Conservation (phyloP, 2,329 filamentous ascomycete species). For the Colletotrichum orchidophilum region DNA sequence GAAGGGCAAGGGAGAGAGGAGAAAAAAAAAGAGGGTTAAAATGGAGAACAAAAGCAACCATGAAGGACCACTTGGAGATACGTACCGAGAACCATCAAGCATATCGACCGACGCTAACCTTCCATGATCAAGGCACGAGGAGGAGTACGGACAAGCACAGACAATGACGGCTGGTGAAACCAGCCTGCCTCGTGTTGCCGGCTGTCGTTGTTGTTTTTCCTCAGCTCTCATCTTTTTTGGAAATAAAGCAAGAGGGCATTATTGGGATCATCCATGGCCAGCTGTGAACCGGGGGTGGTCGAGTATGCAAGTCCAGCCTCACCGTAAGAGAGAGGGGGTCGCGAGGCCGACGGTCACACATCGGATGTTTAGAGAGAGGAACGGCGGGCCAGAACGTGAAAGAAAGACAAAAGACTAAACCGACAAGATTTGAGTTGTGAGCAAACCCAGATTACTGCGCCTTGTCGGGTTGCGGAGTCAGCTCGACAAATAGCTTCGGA, state of each 20-base stretch:
- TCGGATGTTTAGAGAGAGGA: conserved; percentile 22
- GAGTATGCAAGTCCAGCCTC: not conserved
- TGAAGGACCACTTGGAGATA: conserved; percentile 1
- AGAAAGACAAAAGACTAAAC: not conserved
- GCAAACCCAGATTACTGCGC: conserved; percentile 10
- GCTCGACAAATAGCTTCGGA: conserved; percentile 5
- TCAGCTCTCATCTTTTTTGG: not conserved
- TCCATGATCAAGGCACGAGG: not conserved
- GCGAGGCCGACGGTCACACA: conserved; percentile 11
- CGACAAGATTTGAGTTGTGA: not conserved
- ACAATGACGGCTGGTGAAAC: conserved; percentile 5
- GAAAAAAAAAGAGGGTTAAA: conserved; percentile 6
- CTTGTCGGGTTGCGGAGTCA: not conserved
- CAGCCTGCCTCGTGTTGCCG: conserved; percentile 16
- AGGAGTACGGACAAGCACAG: not conserved
- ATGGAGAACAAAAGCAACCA: conserved; percentile 17
- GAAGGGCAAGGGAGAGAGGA: not conserved
- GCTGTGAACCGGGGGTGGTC: not conserved
- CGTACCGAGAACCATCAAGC: conserved; percentile 9
- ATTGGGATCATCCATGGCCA: conserved; percentile 23
- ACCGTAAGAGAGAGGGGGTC: not conserved
- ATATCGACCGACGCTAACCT: not conserved
- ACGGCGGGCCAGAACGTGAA: not conserved
- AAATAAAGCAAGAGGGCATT: not conserved
- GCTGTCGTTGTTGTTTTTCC: not conserved